Base-by-base conservation (phyloP, 2,329 filamentous ascomycete species). In the Albophoma yamanashiensis region DNA sequence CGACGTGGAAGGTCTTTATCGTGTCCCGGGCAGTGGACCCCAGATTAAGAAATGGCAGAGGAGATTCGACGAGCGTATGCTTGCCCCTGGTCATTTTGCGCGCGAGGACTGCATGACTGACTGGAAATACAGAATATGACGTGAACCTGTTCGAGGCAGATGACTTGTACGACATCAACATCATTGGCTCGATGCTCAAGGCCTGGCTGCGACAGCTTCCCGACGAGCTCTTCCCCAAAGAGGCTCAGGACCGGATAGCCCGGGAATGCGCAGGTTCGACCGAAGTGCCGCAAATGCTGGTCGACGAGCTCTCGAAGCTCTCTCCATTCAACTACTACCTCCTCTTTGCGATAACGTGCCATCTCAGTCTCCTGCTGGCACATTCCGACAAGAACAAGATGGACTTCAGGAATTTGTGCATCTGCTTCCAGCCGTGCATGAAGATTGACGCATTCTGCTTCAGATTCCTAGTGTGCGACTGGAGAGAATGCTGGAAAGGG, bases 311-410 rank as follows among this genome's bases (percentile, higher is more conserved):
- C 3, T 96, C 93, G 1, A 92, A 91, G 67, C 81, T 97, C n/a
- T 90, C 93, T 8, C 93, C 93, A 0, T 97, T 94, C 79, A 96
- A 97, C 76, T 97, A 97, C 76, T 97, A 97, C 70, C 87, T 97
- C 17, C 85, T 97, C 7, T 97, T 97, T 72, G 93, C 93, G 67
- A 96, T 97, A 67, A 97, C 93, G 40, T 97, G 93, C 74, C 93
- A 97, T 69, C 86, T 97, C 56, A 96, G 92, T 67, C 82, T 97
- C 34, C 82, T 97, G 12, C 86, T 96, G 66, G 92, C 91, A 1
- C 93, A 96, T 73, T 89, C 92, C 31, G 91, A 95, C 64, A 92
- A 93, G 78, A 97, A 97, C 82, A 96, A 96, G 78, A 97, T 97
- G 93, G 91, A 96, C 71, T 96, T 93, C 71, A 87, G 91, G 70